Base-by-base conservation (phyloP, 2,329 filamentous ascomycete genomes). In the Ceratocystis cacaofunesta region DNA sequence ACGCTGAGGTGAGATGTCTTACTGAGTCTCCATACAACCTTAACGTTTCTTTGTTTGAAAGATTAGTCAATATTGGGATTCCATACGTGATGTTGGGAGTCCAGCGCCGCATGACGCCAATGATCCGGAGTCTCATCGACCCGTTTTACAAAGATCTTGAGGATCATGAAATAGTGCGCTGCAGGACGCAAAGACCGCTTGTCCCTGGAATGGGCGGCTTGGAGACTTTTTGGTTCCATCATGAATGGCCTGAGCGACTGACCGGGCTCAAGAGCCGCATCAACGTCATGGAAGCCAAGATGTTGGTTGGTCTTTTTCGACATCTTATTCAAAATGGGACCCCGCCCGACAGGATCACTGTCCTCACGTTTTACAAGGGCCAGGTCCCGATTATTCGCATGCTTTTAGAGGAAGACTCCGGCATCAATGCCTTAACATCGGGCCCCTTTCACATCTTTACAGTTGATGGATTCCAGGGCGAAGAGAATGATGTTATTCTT, bases 401-500 rank as follows among this genome's bases (percentile, higher is more conserved):
- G 15, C 73, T 75, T 5, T 73, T 86, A 2, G 73, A 75, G 10
- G 69, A 70, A 19, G 71, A 75, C 48, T 52, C 70, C 44, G 57
- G 71, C 63, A 63, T 75, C 48, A 46, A 41, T 8, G 60, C 65
- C 50, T 68, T 71, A 22, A 58, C 62, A 25, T 19, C 62, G 10
- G 71, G 72, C 5, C 73, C 72, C 1, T 74, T 70, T 71, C 86
- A 86, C 1, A 86, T 95, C 1, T 82, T 84, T 43, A 96, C 91
- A 0, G 89, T 96, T 0, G 92, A 96, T 71, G 89, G 88, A 0
- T 96, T 92, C 71, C 91, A 96, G 73, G 91, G 91, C 12, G 90
- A 96, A 70, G 90, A 96, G 72, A 96, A 95, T 68, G 88, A 92
- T 28, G 78, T 96, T 7, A 79, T 96, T 8, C 72, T 96, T 1